Evolutionary conservation across 1,284 basidiomycete species (phyloP).

Genomic region (Malassezia dermatis): DNA sequence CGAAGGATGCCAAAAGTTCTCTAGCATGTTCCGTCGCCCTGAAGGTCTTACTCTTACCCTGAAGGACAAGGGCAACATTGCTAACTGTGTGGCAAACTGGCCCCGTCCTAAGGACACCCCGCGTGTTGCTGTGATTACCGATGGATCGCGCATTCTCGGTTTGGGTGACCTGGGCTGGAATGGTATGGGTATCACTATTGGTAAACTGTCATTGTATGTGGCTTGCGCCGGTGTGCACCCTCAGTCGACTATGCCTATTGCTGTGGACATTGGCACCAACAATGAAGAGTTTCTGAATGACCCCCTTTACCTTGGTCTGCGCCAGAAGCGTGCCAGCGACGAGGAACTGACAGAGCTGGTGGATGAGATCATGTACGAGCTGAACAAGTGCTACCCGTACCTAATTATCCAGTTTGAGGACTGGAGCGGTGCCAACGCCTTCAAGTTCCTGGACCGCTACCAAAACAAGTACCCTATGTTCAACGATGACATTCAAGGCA

Average conservation of each 20-base stretch:
- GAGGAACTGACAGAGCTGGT: slow-evolving; percentile 58
- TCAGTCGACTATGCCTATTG: slow-evolving; percentile 72
- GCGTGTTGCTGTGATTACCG: slow-evolving; percentile 52
- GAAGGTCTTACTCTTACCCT: slow-evolving; percentile 52
- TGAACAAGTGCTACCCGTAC: slow-evolving; percentile 57
- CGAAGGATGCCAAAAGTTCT: slow-evolving; percentile 66
- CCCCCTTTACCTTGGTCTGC: slow-evolving; percentile 76
- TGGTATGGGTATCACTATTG: slow-evolving; percentile 78
- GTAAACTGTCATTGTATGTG: slow-evolving; percentile 82
- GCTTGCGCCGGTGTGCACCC: slow-evolving; percentile 81
- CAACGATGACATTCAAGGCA: slow-evolving; percentile 72
- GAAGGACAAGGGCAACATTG: slow-evolving; percentile 66
- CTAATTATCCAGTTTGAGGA: slow-evolving; percentile 73
- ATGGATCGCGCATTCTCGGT: slow-evolving; percentile 85
- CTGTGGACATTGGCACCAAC: slow-evolving; percentile 63
- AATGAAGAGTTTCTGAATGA: slow-evolving; percentile 70
- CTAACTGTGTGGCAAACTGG: slow-evolving; percentile 64
- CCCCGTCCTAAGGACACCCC: slow-evolving; percentile 52
- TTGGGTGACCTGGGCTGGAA: slow-evolving; percentile 67
- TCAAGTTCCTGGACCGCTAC: slow-evolving; percentile 42
- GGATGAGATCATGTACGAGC: slow-evolving; percentile 80
- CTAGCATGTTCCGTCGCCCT: slow-evolving; percentile 65
- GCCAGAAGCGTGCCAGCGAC: slow-evolving; percentile 43
- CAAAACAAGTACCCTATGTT: slow-evolving; percentile 44
- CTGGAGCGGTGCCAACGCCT: slow-evolving; percentile 45